Conservation (phyloP, 202 grass and related monocot species). For the Bolboschoenoplectus hybrid region DNA sequence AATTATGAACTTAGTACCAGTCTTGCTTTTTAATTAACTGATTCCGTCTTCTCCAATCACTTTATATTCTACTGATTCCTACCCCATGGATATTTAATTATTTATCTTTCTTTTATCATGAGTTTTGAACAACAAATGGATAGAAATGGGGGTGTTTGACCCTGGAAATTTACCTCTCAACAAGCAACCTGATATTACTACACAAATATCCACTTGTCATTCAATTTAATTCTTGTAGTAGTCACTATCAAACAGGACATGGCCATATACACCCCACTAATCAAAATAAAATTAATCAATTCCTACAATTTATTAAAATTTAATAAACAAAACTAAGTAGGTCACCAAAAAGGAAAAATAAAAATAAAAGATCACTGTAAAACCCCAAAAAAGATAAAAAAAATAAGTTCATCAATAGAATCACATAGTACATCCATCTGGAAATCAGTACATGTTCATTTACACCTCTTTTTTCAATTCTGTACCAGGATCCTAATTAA, state of each 20-base stretch:
- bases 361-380: background rate
- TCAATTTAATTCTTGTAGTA: background rate
- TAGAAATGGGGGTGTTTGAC: too few species aligned
- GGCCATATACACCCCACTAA: constrained; percentile 19
- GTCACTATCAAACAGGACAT: background rate
- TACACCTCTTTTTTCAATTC: background rate
- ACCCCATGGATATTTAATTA: too few species aligned
- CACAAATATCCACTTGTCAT: constrained; percentile 26
- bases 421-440: constrained; percentile 9
- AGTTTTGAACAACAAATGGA: too few species aligned
- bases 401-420: background rate
- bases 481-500: background rate
- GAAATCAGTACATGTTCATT: background rate
- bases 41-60: too few species aligned
- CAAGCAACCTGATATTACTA: background rate
- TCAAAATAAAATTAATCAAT: background rate
- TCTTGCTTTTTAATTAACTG: too few species aligned
- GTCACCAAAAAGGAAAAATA: background rate
- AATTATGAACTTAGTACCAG: too few species aligned
- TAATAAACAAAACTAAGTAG: background rate
- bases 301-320: background rate
- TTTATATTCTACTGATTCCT: too few species aligned
- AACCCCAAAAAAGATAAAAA: background rate
- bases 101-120: too few species aligned
- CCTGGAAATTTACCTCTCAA: background rate